phyloP scores from a whole-genome alignment of 768 basidiomycete species.

The Russula dissimulans region DNA sequence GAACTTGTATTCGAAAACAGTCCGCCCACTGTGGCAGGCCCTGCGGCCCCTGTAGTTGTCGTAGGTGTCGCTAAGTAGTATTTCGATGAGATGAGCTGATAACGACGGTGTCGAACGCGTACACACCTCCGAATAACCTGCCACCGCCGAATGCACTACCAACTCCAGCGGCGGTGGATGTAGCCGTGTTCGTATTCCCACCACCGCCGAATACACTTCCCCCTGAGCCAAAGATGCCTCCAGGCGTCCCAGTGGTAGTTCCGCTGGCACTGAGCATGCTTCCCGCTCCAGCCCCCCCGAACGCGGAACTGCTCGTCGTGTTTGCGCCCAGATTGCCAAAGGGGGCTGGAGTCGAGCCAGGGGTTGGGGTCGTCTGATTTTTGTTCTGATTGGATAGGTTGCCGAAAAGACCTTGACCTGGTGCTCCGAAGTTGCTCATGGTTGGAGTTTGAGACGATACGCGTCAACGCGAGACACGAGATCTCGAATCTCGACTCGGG shows the following conservation, averaged over 20 bases:
- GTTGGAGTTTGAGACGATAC: background rate
- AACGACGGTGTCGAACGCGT: background rate
- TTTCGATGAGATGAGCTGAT: background rate
- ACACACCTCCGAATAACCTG: background rate
- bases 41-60: background rate
- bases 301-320: slow-evolving; percentile 11
- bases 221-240: background rate
- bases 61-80: background rate
- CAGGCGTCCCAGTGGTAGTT: background rate
- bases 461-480: background rate
- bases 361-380: slow-evolving; percentile 6
- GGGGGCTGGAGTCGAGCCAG: slow-evolving; percentile 8
- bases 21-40: background rate
- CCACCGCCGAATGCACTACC: background rate
- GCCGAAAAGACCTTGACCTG: slow-evolving; percentile 5
- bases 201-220: slow-evolving; percentile 5
- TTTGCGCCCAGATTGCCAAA: slow-evolving; percentile 19
- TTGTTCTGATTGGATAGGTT: slow-evolving; percentile 12
- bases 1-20: background rate
- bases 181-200: background rate
- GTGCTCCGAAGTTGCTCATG: slow-evolving; percentile 17
- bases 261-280: background rate
- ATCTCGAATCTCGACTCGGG: background rate
- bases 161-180: background rate
- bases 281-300: slow-evolving; percentile 1